Evolutionary conservation across 2,329 filamentous ascomycete genomes (phyloP).

Genomic region (Coniella lustricola): DNA sequence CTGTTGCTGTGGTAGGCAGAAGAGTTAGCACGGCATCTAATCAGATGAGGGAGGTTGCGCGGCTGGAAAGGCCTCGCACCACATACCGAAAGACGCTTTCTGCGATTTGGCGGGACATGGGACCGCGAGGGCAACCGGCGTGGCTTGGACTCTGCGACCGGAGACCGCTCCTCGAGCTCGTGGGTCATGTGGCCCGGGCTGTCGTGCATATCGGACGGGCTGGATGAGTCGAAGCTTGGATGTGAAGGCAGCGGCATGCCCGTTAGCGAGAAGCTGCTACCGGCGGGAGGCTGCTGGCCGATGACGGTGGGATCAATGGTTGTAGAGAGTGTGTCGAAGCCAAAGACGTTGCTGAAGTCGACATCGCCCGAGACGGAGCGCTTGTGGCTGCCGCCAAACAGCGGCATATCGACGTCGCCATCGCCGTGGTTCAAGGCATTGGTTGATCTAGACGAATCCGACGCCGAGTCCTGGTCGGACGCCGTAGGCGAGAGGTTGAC

Average conservation of each 20-base stretch:
- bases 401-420: constrained; percentile 37
- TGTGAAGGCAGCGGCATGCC: constrained; percentile 21
- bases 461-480: constrained; percentile 41
- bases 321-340: constrained; percentile 27
- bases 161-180: constrained; percentile 19
- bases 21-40: neutral
- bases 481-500: constrained; percentile 35
- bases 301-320: constrained; percentile 30
- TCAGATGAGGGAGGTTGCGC: no score
- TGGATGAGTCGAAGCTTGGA: constrained; percentile 18
- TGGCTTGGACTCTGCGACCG: constrained; percentile 1
- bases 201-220: constrained; percentile 39
- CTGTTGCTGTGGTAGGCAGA: constrained; percentile 35
- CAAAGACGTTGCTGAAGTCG: constrained; percentile 30
- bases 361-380: constrained; percentile 33
- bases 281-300: constrained; percentile 13
- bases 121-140: constrained; percentile 12
- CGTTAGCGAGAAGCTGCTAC: constrained; percentile 16
- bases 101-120: constrained; percentile 21
- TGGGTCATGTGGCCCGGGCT: constrained; percentile 25
- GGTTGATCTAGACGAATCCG: constrained; percentile 43
- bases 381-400: constrained; percentile 4
- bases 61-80: no score
- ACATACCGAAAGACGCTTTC: constrained; percentile 38
- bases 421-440: constrained; percentile 35